Conservation (phyloP, 345 rosid genomes). For the Sonneratia alba region DNA sequence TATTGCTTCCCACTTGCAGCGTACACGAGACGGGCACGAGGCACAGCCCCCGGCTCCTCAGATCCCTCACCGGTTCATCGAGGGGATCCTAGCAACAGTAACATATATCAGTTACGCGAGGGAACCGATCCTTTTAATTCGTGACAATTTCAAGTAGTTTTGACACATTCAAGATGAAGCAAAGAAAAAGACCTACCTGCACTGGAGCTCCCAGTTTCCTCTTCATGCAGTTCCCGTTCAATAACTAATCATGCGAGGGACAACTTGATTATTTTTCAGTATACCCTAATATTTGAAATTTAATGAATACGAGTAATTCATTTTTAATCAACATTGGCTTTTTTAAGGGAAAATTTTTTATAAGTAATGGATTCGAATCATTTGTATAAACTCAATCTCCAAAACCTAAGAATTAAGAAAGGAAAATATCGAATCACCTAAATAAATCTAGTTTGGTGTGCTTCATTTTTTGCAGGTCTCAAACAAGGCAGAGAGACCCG, state of each 20-base stretch:
- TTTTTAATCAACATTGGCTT: too few species aligned
- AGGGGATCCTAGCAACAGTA: constrained; percentile 23
- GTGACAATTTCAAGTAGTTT: neutral
- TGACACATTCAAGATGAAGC: neutral
- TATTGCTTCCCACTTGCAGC: constrained; percentile 73
- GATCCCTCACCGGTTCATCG: constrained; percentile 46
- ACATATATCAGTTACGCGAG: neutral
- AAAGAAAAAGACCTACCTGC: constrained; percentile 16
- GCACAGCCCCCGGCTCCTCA: constrained; percentile 86
- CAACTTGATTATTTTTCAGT: too few species aligned
- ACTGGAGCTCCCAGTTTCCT: constrained; percentile 37
- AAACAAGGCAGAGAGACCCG: too few species aligned
- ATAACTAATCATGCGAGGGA: constrained; percentile 30
- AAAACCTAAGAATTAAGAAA: too few species aligned
- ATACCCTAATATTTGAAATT: too few species aligned
- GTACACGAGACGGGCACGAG: constrained; percentile 86
- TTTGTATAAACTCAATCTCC: too few species aligned
- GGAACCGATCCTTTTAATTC: neutral
- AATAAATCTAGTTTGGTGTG: too few species aligned
- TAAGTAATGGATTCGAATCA: too few species aligned
- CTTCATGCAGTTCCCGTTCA: constrained; percentile 57
- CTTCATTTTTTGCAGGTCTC: too few species aligned
- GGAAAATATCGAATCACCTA: too few species aligned
- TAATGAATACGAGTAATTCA: too few species aligned
- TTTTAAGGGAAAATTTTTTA: too few species aligned